A percentile compares a stretch with the other conserved stretches of the same genome.
These are phyloP conservation scores for Erythrophleum fordii DNA, from an alignment of 306 rosid species.

Conservation along the genomic window DNA sequence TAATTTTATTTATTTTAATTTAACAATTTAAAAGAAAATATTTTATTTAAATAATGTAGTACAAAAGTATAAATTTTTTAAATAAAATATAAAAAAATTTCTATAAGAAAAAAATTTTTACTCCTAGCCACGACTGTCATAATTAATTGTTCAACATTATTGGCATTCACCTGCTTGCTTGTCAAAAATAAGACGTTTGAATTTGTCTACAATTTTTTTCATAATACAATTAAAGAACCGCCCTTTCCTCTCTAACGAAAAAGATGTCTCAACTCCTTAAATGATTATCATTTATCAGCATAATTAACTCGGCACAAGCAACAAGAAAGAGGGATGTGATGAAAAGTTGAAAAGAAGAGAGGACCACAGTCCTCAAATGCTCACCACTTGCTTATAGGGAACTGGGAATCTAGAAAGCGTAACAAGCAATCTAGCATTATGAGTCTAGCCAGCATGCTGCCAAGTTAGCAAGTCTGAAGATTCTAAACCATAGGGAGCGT, in stretches of 20 bases:
- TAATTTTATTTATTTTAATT: no score
- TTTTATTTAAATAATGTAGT: no score
- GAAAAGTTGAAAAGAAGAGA: background rate
- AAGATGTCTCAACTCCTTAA: background rate
- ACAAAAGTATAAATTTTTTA: no score
- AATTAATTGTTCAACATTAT: background rate
- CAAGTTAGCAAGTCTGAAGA: no score
- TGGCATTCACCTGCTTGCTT: no score
- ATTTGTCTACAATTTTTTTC: background rate
- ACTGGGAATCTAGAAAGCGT: background rate
- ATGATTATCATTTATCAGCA: background rate
- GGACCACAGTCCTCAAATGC: background rate
- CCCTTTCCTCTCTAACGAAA: background rate
- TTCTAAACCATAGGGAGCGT: no score
- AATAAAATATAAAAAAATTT: no score
- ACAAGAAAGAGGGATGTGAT: background rate
- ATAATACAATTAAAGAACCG: background rate
- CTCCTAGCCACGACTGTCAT: no score
- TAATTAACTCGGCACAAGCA: constrained; percentile 12
- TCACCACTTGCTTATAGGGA: constrained; percentile 19
- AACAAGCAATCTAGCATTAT: no score
- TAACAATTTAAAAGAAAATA: no score
- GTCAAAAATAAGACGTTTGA: background rate
- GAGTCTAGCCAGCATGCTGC: no score
- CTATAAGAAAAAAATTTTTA: no score